A percentile compares a stretch with the other conserved stretches of the same genome.
Evolutionary conservation across 345 rosid genomes (phyloP).

Genomic region (Turritis glabra): DNA sequence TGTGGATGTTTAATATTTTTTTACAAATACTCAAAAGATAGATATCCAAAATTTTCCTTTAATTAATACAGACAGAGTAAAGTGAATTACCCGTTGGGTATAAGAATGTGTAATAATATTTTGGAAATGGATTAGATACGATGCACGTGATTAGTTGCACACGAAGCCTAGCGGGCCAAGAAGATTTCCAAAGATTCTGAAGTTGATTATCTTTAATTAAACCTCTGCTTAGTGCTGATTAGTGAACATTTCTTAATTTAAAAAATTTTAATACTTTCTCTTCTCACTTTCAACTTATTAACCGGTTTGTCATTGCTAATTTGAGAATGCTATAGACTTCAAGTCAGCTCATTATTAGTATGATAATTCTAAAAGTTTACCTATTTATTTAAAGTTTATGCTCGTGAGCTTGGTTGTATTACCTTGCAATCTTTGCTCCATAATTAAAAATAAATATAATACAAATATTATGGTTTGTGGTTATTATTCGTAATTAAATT

Average conservation of each 20-base stretch:
- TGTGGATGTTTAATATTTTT: not conserved
- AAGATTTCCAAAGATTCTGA: not conserved
- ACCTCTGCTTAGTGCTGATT: not conserved
- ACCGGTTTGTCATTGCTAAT: not conserved
- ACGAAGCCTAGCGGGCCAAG: not conserved
- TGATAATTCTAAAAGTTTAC: not conserved
- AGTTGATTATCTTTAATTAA: not conserved
- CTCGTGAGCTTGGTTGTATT: not conserved
- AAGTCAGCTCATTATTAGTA: not conserved
- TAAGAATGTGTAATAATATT: not conserved
- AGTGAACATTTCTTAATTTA: not conserved
- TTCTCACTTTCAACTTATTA: not conserved
- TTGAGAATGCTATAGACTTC: not conserved
- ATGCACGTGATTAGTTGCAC: constrained; percentile 29
- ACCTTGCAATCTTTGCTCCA: not conserved
- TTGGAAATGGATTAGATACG: not conserved
- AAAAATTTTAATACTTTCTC: not conserved
- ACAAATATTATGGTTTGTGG: not conserved
- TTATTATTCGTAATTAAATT: not conserved
- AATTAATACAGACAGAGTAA: not conserved
- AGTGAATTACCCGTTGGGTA: not conserved
- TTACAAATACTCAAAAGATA: not conserved
- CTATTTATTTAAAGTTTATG: not conserved
- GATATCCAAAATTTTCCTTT: not conserved
- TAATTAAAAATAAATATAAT: not conserved